These are phyloP conservation scores for Phytopythium oedochilum DNA, from an alignment of 352 stramenopile genomes.

Conservation along the genomic window DNA sequence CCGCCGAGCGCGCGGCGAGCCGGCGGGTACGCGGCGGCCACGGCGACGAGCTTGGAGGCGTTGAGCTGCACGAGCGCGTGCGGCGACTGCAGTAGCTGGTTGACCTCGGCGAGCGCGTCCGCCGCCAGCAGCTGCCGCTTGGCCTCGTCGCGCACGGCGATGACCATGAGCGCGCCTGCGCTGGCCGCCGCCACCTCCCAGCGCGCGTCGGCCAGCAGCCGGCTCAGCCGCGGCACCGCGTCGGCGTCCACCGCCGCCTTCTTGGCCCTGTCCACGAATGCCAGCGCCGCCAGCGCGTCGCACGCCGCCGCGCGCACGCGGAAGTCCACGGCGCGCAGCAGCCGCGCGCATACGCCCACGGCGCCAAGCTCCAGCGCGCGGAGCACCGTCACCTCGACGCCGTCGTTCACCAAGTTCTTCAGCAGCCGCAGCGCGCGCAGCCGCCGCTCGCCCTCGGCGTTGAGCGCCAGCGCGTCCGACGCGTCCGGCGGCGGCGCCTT, in stretches of 20 bases:
- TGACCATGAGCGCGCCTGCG: conserved; percentile 57
- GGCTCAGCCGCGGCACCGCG: conserved; percentile 51
- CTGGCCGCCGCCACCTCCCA: conserved; percentile 50
- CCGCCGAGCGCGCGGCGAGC: conserved; percentile 46
- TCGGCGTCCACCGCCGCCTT: conserved; percentile 46
- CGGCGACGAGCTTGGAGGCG: conserved; percentile 53
- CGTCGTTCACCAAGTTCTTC: conserved; percentile 66
- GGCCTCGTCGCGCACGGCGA: conserved; percentile 60
- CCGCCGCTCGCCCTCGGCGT: conserved; percentile 9
- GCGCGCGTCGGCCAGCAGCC: conserved; percentile 43
- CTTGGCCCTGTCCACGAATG: conserved; percentile 55
- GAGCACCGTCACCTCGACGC: conserved; percentile 35
- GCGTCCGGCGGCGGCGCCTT: neutral
- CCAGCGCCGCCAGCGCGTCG: conserved; percentile 45
- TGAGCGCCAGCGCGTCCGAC: neutral
- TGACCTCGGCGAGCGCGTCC: conserved; percentile 41
- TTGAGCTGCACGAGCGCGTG: conserved; percentile 61
- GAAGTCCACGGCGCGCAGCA: conserved; percentile 31
- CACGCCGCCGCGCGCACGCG: conserved; percentile 46
- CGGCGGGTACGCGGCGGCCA: conserved; percentile 51
- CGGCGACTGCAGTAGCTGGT: conserved; percentile 58
- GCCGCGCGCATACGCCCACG: conserved; percentile 34
- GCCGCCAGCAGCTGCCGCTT: conserved; percentile 57
- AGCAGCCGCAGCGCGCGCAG: conserved; percentile 53
- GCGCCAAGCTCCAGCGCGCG: conserved; percentile 49